A percentile compares a stretch with the other conserved stretches of the same genome.
phyloP scores from a whole-genome alignment of 1,139 yeast genomes.

The Saccharomyces hybrid region DNA sequence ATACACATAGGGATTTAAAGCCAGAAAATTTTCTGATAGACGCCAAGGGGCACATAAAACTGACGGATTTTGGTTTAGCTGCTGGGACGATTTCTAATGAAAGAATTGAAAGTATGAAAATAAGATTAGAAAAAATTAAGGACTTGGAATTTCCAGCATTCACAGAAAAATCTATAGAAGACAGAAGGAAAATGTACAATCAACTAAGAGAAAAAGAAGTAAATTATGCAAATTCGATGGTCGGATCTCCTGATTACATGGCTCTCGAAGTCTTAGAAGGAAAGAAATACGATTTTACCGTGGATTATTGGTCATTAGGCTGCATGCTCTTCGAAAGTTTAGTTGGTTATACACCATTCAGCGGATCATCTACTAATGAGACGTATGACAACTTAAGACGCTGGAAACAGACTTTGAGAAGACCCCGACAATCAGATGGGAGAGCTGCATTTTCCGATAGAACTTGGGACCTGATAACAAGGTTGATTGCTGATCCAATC shows the following conservation, averaged over 20 bases:
- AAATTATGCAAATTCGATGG: conserved; percentile 88
- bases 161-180: conserved; percentile 69
- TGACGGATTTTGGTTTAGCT: conserved; percentile 96
- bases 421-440: conserved; percentile 91
- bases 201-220: conserved; percentile 58
- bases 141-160: conserved; percentile 53
- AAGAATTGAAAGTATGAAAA: conserved; percentile 86
- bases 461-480: conserved; percentile 84
- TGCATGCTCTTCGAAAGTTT: conserved; percentile 89
- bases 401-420: conserved; percentile 80
- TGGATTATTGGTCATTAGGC: conserved; percentile 98
- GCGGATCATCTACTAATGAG: conserved; percentile 89
- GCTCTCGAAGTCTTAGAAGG: conserved; percentile 96
- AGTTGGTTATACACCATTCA: conserved; percentile 94
- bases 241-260: conserved; percentile 98
- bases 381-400: conserved; percentile 89
- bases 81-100: conserved; percentile 93
- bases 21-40: conserved; percentile 96
- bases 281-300: conserved; percentile 85
- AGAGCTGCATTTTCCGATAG: conserved; percentile 89
- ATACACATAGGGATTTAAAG: conserved; percentile 92
- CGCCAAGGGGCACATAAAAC: conserved; percentile 87
- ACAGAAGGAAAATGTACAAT: conserved; percentile 79
- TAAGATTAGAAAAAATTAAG: conserved; percentile 73
- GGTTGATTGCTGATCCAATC: conserved; percentile 71